These are phyloP conservation scores for Penicillium sp. DNA, from an alignment of 2,329 filamentous ascomycete genomes.

Conservation along the genomic window DNA sequence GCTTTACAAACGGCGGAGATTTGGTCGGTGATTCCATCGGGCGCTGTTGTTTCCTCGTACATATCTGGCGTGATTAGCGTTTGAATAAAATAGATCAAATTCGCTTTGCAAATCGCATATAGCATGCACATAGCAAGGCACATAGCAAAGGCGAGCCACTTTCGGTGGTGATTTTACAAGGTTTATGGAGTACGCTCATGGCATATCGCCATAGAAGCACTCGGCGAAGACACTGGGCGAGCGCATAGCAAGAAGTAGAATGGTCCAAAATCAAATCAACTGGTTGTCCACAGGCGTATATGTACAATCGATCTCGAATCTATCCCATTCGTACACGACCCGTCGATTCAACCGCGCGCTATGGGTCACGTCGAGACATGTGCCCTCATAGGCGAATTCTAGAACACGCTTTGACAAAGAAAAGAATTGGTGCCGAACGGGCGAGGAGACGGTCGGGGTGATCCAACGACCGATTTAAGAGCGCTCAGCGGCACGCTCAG, in stretches of 20 bases:
- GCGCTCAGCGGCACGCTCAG: conserved; percentile 54
- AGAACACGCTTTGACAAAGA: conserved; percentile 18
- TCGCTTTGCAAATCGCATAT: not conserved
- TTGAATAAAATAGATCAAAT: conserved; percentile 32
- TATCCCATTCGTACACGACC: conserved; percentile 22
- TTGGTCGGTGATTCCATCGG: not conserved
- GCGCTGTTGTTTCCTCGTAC: conserved; percentile 22
- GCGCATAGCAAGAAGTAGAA: not conserved
- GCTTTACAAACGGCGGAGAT: conserved; percentile 12
- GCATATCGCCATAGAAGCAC: not conserved
- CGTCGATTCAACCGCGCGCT: conserved; percentile 14
- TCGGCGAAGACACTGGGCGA: not conserved
- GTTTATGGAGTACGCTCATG: not conserved
- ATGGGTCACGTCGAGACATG: not conserved
- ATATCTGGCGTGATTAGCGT: conserved; percentile 36
- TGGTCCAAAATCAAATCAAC: conserved; percentile 22
- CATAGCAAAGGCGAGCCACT: not conserved
- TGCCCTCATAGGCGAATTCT: conserved; percentile 4
- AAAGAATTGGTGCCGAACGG: conserved; percentile 19
- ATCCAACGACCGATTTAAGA: conserved; percentile 27
- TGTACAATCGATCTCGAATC: conserved; percentile 31
- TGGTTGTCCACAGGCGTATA: conserved; percentile 29
- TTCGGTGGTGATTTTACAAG: not conserved
- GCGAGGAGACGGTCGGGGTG: conserved; percentile 15
- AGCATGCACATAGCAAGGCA: not conserved